Evolutionary conservation across 345 rosid species (phyloP), one percentile per base, ranked within the genome.

Genomic region (Moricandia arvensis): DNA sequence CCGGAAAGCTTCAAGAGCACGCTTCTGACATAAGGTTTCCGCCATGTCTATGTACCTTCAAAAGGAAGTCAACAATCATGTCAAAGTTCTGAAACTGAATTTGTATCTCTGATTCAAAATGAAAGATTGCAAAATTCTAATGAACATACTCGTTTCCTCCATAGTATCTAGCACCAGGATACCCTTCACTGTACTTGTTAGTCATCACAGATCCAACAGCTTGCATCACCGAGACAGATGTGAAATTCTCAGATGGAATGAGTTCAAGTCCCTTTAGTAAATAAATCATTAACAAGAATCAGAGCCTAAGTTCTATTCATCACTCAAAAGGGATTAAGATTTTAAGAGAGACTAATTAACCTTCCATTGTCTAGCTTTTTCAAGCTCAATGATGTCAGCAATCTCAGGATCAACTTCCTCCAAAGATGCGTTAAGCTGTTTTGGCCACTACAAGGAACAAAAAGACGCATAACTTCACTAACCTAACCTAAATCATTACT

Each of bases 201-300:
- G 99, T 95, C 99, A 95, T 95, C 54, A 95, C 84, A 69, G 99
- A 95, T 11, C 99, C 99, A 76, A 95, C 99, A 59, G 99, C 99
- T 92, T 90, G 96, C 99, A 95, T 95, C 74, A 95, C 98, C 1
- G 99, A 92, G 5, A 86, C 83, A n/a, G 99, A 95, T 11, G 99
- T 95, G 87, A 95, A 95, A 80, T 95, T 95, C 87, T 95, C 99
- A 0, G 99, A 95, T 21, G 99, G 99, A 62, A 95, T 95, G 55
- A 95, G 97, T 71, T 95, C 99, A 79, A 95, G 87, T 30, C 99
- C 99, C 97, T 35, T 91, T 75, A 38, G 79, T 37, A 71, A 79
- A 78, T 8, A 68, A 82, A 2, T 35, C 16, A 43, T 55, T 29
- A 0, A 61, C 43, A 74, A 18, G 29, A 0, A 51, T 63, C 68